Evolutionary conservation across 345 rosid genomes (phyloP).

Genomic region (Litchi chinensis): DNA sequence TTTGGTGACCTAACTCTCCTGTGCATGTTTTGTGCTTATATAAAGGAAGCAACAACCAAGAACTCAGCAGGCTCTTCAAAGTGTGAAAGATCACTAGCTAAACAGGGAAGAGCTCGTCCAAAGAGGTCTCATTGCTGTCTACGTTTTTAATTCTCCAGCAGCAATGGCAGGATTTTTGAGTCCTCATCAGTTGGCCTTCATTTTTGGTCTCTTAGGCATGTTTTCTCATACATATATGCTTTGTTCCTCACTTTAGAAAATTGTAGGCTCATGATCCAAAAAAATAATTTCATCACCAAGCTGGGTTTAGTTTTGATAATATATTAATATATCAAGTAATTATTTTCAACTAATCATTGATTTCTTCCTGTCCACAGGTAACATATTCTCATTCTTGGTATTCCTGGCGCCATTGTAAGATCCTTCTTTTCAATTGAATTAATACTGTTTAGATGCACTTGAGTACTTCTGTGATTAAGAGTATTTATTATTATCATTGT

Average conservation of each 20-base stretch:
- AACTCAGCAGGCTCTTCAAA: not conserved
- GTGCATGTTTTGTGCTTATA: not conserved
- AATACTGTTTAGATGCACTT: not conserved
- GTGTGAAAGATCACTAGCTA: not conserved
- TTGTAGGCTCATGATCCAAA: no score
- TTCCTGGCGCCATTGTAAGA: constrained; percentile 85
- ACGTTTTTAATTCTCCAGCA: not conserved
- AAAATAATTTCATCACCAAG: not conserved
- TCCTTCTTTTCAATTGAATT: not conserved
- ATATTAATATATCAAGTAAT: not conserved
- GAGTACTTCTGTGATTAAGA: no score
- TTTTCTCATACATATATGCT: not conserved
- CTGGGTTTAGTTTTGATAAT: not conserved
- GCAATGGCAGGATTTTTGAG: constrained; percentile 38
- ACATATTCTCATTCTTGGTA: constrained; percentile 66
- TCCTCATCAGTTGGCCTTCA: constrained; percentile 45
- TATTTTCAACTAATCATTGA: not conserved
- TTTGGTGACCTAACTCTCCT: not conserved
- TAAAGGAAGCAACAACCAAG: not conserved
- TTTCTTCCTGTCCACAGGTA: constrained; percentile 44
- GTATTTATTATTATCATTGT: no score
- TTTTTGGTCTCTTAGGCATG: constrained; percentile 73
- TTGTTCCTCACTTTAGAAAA: no score
- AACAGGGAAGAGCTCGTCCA: not conserved
- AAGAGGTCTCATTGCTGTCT: not conserved